Evolutionary conservation across 352 stramenopile genomes (phyloP), one percentile per base, ranked within the genome.

Genomic region (Porosira glacialis): DNA sequence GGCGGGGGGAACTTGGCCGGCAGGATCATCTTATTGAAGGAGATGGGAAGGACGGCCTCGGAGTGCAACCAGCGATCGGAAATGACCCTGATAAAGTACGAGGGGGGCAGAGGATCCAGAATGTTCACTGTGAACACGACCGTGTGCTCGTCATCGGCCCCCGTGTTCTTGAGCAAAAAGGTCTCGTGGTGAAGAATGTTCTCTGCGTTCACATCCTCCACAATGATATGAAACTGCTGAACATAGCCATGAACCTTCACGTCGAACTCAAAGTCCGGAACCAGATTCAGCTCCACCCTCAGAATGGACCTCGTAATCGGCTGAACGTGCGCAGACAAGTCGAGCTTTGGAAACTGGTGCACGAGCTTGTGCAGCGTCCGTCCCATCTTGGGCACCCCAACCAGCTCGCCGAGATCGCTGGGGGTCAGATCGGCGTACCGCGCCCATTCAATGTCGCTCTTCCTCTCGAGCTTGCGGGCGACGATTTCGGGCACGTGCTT

Each of bases 61-160:
- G 93, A 96, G 82, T 99, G 95, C 60, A 99, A 89, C 96, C 97
- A 99, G 68, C 97, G 94, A 87, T 99, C 96, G 1, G 93, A 97
- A 30, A 98, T 88, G 0, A 99, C 93, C 56, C 95, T 91, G 56
- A 98, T 94, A 84, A 98, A 99, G 82, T 98, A 99, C 36, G 97
- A 89, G 15, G 97, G 96, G 1, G 96, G 95, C 24, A 99, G 81
- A 7, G 96, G 97, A 69, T 99, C 96, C 49, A 97, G 93, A 30
- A 99, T 87, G 8, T 96, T 95, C 45, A 99, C 96, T 22, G 94
- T 97, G 66, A 99, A 98, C 51, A 92, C 92, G n/a, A 96, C 61
- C 41, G 75, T 69, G 57, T 95, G 89, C 65, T 94, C 89, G 33
- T 93, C 79, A 24, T 93, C 84, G 10, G 70, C 74, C 19, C 56